Percentiles rank a stretch among this genome's conserved stretches.
These are phyloP conservation scores for Quercus tomentella DNA, from an alignment of 331 rosid species.

Conservation along the genomic window DNA sequence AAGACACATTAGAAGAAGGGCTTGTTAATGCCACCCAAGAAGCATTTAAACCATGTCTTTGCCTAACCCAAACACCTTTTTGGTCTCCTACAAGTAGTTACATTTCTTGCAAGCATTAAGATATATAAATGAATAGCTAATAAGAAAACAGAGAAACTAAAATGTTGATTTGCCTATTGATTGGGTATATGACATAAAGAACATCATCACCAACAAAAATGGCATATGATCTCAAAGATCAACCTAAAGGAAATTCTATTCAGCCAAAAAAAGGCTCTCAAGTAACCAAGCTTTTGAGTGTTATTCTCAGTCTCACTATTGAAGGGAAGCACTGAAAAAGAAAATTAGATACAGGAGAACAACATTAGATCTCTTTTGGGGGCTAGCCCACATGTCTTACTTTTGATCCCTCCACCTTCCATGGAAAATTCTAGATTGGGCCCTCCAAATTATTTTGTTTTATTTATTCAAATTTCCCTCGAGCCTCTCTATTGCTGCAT, in stretches of 20 bases:
- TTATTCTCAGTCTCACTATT: neutral
- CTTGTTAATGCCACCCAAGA: too few species aligned
- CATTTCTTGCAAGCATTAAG: neutral
- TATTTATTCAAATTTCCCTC: constrained; percentile 62
- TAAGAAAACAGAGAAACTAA: neutral
- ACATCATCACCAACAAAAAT: neutral
- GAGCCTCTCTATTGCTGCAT: constrained; percentile 81
- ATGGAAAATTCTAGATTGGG: neutral
- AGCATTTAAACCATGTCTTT: too few species aligned
- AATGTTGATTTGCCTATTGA: neutral
- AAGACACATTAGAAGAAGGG: too few species aligned
- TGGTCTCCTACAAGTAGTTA: too few species aligned
- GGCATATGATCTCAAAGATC: neutral
- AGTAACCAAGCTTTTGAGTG: neutral
- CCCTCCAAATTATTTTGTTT: constrained; percentile 5
- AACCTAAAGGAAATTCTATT: neutral
- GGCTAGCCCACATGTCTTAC: neutral
- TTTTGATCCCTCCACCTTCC: neutral
- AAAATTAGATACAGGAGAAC: neutral
- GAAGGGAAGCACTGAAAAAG: neutral
- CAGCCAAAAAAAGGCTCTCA: neutral
- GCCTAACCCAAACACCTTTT: too few species aligned
- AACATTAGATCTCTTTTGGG: neutral
- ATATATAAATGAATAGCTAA: neutral
- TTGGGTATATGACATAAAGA: neutral